A percentile compares a stretch with the other conserved stretches of the same genome.
phyloP scores from a whole-genome alignment of 176 grass and related monocot genomes.

The Puccinellia tenuiflora region DNA sequence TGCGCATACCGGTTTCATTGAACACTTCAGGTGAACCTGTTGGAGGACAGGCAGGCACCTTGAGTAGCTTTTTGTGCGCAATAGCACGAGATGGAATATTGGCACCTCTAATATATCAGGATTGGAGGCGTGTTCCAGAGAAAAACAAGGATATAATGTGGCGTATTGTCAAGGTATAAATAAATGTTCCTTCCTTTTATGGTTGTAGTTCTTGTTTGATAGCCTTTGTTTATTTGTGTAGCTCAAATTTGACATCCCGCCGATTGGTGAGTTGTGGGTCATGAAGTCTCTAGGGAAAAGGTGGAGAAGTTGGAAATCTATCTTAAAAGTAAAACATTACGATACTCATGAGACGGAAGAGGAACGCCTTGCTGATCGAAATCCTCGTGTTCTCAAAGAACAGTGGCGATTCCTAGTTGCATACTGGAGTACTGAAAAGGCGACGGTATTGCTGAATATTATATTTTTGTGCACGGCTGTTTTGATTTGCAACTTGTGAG shows the following conservation, averaged over 20 bases:
- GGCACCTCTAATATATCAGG: constrained; percentile 23
- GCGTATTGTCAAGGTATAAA: constrained; percentile 24
- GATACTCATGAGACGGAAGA: constrained; percentile 52
- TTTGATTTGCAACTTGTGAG: constrained; percentile 8
- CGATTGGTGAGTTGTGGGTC: constrained; percentile 27
- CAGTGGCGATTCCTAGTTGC: constrained; percentile 46
- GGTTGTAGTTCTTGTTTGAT: not conserved
- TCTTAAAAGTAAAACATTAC: constrained; percentile 39
- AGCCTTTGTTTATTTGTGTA: constrained; percentile 23
- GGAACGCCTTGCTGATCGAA: constrained; percentile 38
- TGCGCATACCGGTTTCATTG: constrained; percentile 31
- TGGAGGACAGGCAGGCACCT: constrained; percentile 32
- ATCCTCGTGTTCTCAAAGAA: constrained; percentile 39
- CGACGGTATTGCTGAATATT: constrained; percentile 19
- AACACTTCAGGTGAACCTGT: constrained; percentile 36
- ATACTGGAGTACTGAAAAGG: constrained; percentile 59
- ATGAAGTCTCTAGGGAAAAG: constrained; percentile 18
- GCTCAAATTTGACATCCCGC: constrained; percentile 41
- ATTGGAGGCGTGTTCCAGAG: constrained; percentile 38
- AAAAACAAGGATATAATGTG: constrained; percentile 47
- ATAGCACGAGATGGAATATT: constrained; percentile 52
- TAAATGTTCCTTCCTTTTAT: not conserved
- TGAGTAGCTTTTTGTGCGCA: constrained; percentile 32
- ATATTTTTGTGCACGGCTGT: not conserved
- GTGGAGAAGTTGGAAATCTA: constrained; percentile 45